A percentile compares a stretch with the other conserved stretches of the same genome.
These are phyloP conservation scores for Martiniozyma asiatica DNA, from an alignment of 1,139 yeast genomes.

Conservation along the genomic window DNA sequence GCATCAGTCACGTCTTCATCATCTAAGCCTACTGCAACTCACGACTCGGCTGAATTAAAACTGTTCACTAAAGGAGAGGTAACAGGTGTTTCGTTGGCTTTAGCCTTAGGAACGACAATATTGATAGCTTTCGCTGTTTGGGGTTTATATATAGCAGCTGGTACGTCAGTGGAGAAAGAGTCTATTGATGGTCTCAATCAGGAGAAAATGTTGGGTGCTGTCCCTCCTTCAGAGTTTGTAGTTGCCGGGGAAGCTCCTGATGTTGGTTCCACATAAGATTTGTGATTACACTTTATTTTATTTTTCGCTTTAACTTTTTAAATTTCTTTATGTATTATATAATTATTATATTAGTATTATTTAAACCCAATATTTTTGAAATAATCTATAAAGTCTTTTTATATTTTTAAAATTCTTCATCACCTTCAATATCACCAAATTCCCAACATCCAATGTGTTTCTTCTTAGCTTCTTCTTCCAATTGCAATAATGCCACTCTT, in stretches of 20 bases:
- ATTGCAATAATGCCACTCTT: constrained; percentile 29
- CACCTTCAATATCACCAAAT: constrained; percentile 63
- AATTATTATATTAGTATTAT: too few species aligned
- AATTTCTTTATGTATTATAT: neutral
- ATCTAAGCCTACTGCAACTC: constrained; percentile 9
- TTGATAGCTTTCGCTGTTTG: constrained; percentile 55
- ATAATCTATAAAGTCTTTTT: neutral
- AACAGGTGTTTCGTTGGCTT: constrained; percentile 77
- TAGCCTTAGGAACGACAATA: constrained; percentile 72
- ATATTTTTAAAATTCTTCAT: constrained; percentile 27
- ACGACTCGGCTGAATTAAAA: constrained; percentile 10
- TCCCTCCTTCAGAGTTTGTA: too few species aligned
- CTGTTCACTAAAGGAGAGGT: constrained; percentile 55
- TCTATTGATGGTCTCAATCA: constrained; percentile 17
- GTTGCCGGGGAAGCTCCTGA: too few species aligned
- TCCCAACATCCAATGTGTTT: constrained; percentile 67
- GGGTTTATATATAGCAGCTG: constrained; percentile 35
- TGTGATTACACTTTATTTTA: constrained; percentile 4
- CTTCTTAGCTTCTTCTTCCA: constrained; percentile 38
- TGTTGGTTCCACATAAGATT: too few species aligned
- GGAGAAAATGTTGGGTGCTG: constrained; percentile 51
- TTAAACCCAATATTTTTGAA: too few species aligned
- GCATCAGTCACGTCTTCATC: constrained; percentile 16
- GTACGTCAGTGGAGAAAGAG: constrained; percentile 24
- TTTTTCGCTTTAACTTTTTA: constrained; percentile 7